Percentiles rank a stretch among this genome's conserved stretches.
Conservation (phyloP, 1,139 yeast species). For the Kodamaea suecica region DNA sequence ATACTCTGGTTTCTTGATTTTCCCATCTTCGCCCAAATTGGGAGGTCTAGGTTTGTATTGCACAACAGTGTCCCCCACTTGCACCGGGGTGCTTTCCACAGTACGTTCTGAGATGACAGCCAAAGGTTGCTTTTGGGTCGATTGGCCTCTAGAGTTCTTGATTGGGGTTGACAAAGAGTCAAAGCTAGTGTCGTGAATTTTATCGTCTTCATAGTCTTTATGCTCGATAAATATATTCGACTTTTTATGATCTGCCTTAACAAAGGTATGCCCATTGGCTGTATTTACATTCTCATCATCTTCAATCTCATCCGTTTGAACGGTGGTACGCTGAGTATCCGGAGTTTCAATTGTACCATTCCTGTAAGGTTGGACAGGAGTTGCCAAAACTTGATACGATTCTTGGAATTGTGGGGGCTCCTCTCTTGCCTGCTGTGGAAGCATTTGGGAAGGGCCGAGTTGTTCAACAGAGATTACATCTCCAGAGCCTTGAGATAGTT, state of each 20-base stretch:
- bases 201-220: conserved; percentile 18
- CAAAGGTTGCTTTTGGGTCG: conserved; percentile 27
- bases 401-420: neutral
- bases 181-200: neutral
- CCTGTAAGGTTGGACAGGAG: conserved; percentile 35
- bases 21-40: conserved; percentile 31
- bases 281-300: conserved; percentile 26
- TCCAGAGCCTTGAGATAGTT: too few species aligned
- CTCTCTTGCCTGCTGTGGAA: neutral
- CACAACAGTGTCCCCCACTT: neutral
- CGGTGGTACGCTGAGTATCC: conserved; percentile 46
- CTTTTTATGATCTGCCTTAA: conserved; percentile 37
- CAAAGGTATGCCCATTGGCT: conserved; percentile 31
- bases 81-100: conserved; percentile 30
- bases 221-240: conserved; percentile 42
- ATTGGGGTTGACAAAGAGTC: conserved; percentile 34
- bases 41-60: conserved; percentile 37
- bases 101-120: conserved; percentile 41
- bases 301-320: conserved; percentile 41
- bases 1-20: conserved; percentile 16
- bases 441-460: conserved; percentile 6
- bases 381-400: conserved; percentile 24
- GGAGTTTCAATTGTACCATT: conserved; percentile 37
- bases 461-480: too few species aligned
- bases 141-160: conserved; percentile 8